phyloP scores from a whole-genome alignment of 2,329 filamentous ascomycete genomes.

The Hymenoscyphus scutula region DNA sequence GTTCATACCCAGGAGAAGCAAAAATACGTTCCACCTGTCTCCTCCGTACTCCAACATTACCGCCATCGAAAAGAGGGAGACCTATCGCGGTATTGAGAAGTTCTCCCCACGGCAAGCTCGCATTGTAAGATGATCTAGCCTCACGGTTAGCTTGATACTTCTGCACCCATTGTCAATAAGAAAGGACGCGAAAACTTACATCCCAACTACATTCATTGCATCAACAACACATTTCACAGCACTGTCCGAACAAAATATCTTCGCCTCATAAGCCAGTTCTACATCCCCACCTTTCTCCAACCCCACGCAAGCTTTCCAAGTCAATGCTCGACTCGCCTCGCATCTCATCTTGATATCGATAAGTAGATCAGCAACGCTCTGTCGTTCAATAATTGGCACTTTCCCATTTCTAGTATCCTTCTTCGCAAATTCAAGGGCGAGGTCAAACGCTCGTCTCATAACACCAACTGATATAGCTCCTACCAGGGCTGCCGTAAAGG shows the following conservation, averaged over 20 bases:
- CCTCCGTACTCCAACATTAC: conserved; percentile 51
- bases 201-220: conserved; percentile 50
- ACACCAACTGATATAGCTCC: conserved; percentile 53
- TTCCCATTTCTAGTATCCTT: conserved; percentile 43
- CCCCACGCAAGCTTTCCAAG: conserved; percentile 48
- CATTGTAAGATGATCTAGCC: conserved; percentile 13
- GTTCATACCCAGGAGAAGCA: conserved; percentile 42
- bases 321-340: conserved; percentile 46
- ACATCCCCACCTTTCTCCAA: conserved; percentile 31
- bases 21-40: conserved; percentile 47
- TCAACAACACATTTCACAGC: conserved; percentile 47
- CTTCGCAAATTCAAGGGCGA: conserved; percentile 48
- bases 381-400: conserved; percentile 45
- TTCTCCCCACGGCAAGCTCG: conserved; percentile 39
- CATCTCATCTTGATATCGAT: conserved; percentile 50
- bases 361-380: conserved; percentile 50
- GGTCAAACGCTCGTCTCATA: conserved; percentile 51
- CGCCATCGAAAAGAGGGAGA: conserved; percentile 50
- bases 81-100: conserved; percentile 45
- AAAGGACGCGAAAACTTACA: conserved; percentile 36
- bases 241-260: conserved; percentile 49
- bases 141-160: background rate
- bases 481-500: conserved; percentile 44
- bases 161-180: background rate
- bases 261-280: conserved; percentile 48